Evolutionary conservation across 2,329 filamentous ascomycete species (phyloP), one percentile per base, ranked within the genome.

Genomic region (Penicillium freii): DNA sequence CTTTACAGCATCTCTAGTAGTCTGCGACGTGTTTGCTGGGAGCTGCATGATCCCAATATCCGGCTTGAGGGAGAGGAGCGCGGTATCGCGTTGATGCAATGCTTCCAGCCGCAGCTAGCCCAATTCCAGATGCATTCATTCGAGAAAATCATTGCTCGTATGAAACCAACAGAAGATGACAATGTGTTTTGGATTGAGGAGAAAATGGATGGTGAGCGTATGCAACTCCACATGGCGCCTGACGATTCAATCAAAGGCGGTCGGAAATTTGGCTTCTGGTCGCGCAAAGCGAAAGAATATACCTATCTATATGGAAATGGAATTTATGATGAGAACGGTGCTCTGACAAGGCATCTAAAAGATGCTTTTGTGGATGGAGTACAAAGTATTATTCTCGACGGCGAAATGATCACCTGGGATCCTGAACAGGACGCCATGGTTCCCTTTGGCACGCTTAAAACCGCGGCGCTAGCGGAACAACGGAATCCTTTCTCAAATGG

Each of bases 331-430:
- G 83, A 88, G 6, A 86, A 87, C 40, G 88, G 89, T 8, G 87
- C 92, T 7, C 73, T 97, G 51, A 96, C 93, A 0, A 83, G 91
- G 34, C 88, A 96, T 70, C 79, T 97, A 21, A 85, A 85, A 51
- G 81, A 85, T 40, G 91, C 91, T 0, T 97, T 99, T 71, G 80
- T 86, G 2, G 78, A 85, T 0, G 87, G 87, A 1, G 91, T 97
- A 0, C 82, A 87, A 17, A 97, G 90, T 69, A 82, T 96, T 62
- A 96, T 99, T 49, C 81, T 99, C 0, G 94, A 99, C 67, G 94
- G 94, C 10, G 94, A 99, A 73, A 99, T 99, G 94, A 92, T 99
- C 57, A 96, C 92, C 0, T 99, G 94, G 94, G 91, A 97, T 70
- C 90, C 92, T 59, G 85, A 88, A 44, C 81, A 89, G 49, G 89